Evolutionary conservation across 495 filamentous ascomycete species (phyloP).

Genomic region (Mytilinidion resinicola): DNA sequence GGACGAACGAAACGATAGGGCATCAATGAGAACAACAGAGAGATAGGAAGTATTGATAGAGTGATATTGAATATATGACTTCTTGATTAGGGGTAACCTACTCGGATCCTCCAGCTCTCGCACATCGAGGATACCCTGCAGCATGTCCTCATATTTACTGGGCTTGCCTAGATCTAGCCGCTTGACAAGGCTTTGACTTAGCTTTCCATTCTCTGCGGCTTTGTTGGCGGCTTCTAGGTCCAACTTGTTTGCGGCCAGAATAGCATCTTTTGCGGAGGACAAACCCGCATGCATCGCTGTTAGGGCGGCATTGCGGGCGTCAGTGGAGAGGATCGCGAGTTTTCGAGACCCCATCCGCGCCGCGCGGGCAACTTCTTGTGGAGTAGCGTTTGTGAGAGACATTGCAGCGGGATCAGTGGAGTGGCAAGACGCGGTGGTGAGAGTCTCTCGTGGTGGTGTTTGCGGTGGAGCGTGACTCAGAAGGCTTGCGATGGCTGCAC

Average conservation of each 20-base stretch:
- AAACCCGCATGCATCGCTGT: slow-evolving; percentile 73
- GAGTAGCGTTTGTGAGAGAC: slow-evolving; percentile 41
- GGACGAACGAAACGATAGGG: not conserved
- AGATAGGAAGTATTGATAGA: not conserved
- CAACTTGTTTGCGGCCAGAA: slow-evolving; percentile 76
- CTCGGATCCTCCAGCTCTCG: slow-evolving; percentile 80
- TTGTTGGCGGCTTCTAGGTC: slow-evolving; percentile 69
- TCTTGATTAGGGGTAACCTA: slow-evolving; percentile 37
- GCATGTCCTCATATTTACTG: slow-evolving; percentile 96
- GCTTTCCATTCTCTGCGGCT: slow-evolving; percentile 63
- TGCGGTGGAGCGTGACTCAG: not conserved
- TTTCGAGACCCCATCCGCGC: slow-evolving; percentile 34
- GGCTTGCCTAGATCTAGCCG: slow-evolving; percentile 75
- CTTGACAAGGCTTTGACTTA: slow-evolving; percentile 85
- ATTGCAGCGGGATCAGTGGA: slow-evolving; percentile 21
- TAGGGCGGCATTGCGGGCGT: slow-evolving; percentile 70
- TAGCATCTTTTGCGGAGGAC: slow-evolving; percentile 56
- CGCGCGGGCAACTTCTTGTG: slow-evolving; percentile 34
- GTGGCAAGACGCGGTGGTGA: not conserved
- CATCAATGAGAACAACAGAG: not conserved
- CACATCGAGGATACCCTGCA: slow-evolving; percentile 90
- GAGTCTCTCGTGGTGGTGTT: slow-evolving; percentile 1
- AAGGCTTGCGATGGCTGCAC: not conserved
- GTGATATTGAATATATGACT: not conserved
- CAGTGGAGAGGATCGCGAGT: slow-evolving; percentile 34